A percentile compares a stretch with the other conserved stretches of the same genome.
Conservation (phyloP, 306 rosid genomes). For the Mucuna pruriens region DNA sequence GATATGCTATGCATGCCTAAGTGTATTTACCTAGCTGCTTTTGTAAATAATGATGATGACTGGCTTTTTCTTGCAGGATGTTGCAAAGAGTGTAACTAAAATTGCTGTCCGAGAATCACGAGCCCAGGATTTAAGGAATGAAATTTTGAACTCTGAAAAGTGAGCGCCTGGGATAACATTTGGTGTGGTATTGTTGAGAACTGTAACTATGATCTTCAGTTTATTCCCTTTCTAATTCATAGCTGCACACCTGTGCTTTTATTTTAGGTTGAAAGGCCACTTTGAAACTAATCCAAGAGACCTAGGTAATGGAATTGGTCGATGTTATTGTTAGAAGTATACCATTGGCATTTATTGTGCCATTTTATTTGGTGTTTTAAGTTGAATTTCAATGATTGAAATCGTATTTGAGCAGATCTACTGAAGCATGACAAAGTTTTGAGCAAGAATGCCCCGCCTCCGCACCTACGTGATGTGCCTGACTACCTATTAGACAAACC, state of each 20-base stretch:
- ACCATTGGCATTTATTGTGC: neutral
- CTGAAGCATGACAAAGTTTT: slow-evolving; percentile 91
- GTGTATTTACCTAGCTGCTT: slow-evolving; percentile 34
- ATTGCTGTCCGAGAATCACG: slow-evolving; percentile 85
- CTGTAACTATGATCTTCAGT: neutral
- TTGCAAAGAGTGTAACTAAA: slow-evolving; percentile 87
- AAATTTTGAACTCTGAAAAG: slow-evolving; percentile 93
- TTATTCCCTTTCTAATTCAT: slow-evolving; percentile 35
- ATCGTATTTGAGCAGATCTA: slow-evolving; percentile 64
- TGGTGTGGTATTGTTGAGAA: neutral
- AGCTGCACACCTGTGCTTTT: slow-evolving; percentile 27
- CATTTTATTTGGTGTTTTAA: neutral
- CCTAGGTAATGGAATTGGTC: slow-evolving; percentile 60
- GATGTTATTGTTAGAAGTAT: slow-evolving; percentile 15
- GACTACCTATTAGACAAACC: slow-evolving; percentile 77
- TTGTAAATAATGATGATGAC: neutral
- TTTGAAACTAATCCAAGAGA: slow-evolving; percentile 79
- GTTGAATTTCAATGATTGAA: slow-evolving; percentile 24
- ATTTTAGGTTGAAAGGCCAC: slow-evolving; percentile 74
- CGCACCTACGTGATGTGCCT: slow-evolving; percentile 84
- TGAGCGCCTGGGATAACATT: slow-evolving; percentile 48
- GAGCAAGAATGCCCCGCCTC: slow-evolving; percentile 89
- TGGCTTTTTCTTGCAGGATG: slow-evolving; percentile 62
- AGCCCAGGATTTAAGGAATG: slow-evolving; percentile 92
- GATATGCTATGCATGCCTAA: slow-evolving; percentile 6